A percentile compares a stretch with the other conserved stretches of the same genome.
Conservation (phyloP, 768 basidiomycete species). For the Suillus spraguei region DNA sequence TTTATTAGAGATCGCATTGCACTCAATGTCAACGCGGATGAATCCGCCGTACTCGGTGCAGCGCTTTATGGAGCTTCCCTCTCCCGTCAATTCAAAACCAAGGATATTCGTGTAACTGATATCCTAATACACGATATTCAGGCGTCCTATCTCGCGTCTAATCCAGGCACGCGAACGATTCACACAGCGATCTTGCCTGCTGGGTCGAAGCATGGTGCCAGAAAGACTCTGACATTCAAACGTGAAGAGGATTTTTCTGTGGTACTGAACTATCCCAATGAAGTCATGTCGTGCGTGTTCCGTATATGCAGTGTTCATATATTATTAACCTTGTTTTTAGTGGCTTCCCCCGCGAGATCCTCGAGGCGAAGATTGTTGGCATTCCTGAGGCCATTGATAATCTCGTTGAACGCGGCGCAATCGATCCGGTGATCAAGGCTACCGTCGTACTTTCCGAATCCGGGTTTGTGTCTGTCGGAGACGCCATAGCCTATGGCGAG, state of each 20-base stretch:
- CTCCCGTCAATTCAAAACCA: conserved; percentile 92
- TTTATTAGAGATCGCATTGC: conserved; percentile 74
- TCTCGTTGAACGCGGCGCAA: conserved; percentile 78
- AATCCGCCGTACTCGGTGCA: conserved; percentile 92
- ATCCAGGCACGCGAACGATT: conserved; percentile 61
- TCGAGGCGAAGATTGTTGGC: conserved; percentile 72
- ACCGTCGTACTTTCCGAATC: conserved; percentile 84
- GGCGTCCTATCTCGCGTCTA: conserved; percentile 72
- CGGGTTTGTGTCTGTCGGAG: conserved; percentile 79
- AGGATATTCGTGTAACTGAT: conserved; percentile 86
- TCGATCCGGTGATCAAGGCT: conserved; percentile 86
- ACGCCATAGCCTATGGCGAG: conserved; percentile 79
- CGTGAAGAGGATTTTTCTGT: conserved; percentile 83
- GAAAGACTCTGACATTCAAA: conserved; percentile 87
- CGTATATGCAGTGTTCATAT: background rate
- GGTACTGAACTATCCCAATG: conserved; percentile 73
- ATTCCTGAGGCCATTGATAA: conserved; percentile 79
- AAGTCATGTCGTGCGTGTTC: conserved; percentile 57
- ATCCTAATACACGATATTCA: conserved; percentile 74
- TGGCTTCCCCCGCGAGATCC: conserved; percentile 72
- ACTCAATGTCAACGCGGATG: conserved; percentile 95
- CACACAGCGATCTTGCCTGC: conserved; percentile 76
- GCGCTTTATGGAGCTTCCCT: conserved; percentile 90
- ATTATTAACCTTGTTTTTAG: conserved; percentile 35
- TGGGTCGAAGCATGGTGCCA: conserved; percentile 75